Conservation (phyloP, 169 alveolate species). For the Plasmodium knowlesi region DNA sequence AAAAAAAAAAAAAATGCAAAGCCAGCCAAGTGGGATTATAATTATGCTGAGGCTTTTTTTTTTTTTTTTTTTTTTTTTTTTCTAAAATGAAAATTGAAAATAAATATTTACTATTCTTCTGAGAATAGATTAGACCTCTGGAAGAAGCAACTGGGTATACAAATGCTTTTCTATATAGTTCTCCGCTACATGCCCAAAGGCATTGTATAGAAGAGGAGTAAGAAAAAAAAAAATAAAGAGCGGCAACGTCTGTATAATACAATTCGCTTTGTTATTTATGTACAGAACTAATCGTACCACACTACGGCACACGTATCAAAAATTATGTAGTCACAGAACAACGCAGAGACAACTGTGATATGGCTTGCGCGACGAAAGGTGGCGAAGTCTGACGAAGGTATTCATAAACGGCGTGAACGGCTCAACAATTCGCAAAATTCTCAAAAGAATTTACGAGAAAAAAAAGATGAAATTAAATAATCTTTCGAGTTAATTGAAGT, state of each 20-base stretch:
- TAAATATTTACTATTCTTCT: background rate
- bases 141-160: background rate
- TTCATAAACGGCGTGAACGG: background rate
- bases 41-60: background rate
- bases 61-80: too few species aligned
- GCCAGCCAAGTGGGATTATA: background rate
- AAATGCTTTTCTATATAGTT: background rate
- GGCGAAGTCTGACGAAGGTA: background rate
- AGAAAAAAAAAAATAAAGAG: background rate
- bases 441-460: background rate
- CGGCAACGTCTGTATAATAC: background rate
- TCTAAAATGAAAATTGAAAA: background rate
- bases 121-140: background rate
- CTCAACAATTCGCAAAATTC: background rate
- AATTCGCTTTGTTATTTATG: background rate
- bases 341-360: background rate
- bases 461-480: background rate
- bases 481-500: background rate
- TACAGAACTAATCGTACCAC: background rate
- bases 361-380: background rate
- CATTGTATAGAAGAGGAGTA: background rate
- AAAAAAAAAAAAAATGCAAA: background rate
- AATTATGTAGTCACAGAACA: background rate
- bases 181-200: background rate
- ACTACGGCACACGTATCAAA: background rate